Evolutionary conservation across 1,284 basidiomycete species (phyloP).

Genomic region (Sanghuangporus sanghuang): DNA sequence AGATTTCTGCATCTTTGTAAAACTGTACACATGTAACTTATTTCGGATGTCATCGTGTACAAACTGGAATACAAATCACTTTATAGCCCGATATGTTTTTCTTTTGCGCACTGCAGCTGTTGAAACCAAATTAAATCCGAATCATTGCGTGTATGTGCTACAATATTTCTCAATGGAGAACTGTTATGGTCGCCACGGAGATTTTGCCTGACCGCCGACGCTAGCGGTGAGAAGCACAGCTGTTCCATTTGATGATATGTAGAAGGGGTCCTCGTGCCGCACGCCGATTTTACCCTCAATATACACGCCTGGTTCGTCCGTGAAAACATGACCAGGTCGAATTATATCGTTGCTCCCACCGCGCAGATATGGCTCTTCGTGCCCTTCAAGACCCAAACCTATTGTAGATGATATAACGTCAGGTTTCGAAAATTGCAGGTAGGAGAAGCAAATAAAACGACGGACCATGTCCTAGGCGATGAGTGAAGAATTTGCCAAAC

Average conservation of each 20-base stretch:
- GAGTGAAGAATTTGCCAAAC: slow-evolving; percentile 67
- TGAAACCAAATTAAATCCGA: neutral
- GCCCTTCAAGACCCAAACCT: slow-evolving; percentile 81
- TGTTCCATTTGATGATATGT: slow-evolving; percentile 49
- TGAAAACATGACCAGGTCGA: slow-evolving; percentile 67
- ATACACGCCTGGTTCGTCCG: slow-evolving; percentile 82
- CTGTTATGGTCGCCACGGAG: slow-evolving; percentile 46
- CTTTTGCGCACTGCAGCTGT: neutral
- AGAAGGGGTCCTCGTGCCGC: slow-evolving; percentile 80
- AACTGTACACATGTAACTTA: neutral
- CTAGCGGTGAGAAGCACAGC: slow-evolving; percentile 55
- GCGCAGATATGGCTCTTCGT: slow-evolving; percentile 77
- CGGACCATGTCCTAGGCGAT: slow-evolving; percentile 74
- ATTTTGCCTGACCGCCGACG: slow-evolving; percentile 52
- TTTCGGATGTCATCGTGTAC: neutral
- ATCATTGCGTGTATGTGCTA: neutral
- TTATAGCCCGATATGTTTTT: neutral
- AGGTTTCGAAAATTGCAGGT: neutral
- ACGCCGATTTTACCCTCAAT: slow-evolving; percentile 75
- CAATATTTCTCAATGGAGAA: neutral
- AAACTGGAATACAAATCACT: neutral
- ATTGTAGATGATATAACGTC: neutral
- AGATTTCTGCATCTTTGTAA: too few species aligned
- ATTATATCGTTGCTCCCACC: slow-evolving; percentile 61
- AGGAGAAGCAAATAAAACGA: slow-evolving; percentile 1